Conservation (phyloP, 129 eudicot species). For the Escallonia herrerae region DNA sequence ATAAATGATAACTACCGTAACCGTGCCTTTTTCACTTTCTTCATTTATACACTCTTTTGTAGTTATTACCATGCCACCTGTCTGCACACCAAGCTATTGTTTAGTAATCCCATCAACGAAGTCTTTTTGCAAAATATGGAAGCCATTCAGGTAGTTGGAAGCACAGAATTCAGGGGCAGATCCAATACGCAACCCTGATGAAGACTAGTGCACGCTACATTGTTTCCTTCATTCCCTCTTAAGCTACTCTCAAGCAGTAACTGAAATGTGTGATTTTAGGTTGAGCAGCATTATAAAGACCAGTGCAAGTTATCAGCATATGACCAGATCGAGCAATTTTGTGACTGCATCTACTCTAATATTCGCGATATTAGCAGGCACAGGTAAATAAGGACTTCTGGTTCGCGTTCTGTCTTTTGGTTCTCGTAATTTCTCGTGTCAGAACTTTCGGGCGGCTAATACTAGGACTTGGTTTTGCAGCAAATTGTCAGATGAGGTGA, state of each 20-base stretch:
- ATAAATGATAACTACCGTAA: too few species aligned
- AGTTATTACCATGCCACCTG: too few species aligned
- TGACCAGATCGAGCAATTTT: constrained; percentile 19
- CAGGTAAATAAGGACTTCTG: constrained; percentile 8
- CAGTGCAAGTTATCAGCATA: constrained; percentile 16
- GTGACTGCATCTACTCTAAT: constrained; percentile 8
- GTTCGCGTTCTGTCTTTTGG: neutral
- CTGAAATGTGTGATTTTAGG: neutral
- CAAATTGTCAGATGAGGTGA: constrained; percentile 14
- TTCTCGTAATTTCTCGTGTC: neutral
- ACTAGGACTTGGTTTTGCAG: constrained; percentile 2
- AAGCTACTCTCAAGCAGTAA: neutral
- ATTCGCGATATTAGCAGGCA: constrained; percentile 6
- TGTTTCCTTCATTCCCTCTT: neutral
- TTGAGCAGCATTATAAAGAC: constrained; percentile 14
- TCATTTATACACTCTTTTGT: too few species aligned
- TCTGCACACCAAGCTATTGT: too few species aligned
- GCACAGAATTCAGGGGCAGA: too few species aligned
- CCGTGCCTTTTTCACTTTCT: too few species aligned
- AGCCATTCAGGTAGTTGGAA: too few species aligned
- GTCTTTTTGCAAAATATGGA: too few species aligned
- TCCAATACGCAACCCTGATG: too few species aligned
- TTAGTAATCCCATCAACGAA: too few species aligned
- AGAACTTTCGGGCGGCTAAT: neutral
- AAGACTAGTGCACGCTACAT: too few species aligned